Base-by-base conservation (phyloP, 2,329 filamentous ascomycete genomes). In the Didymella arachidicola region DNA sequence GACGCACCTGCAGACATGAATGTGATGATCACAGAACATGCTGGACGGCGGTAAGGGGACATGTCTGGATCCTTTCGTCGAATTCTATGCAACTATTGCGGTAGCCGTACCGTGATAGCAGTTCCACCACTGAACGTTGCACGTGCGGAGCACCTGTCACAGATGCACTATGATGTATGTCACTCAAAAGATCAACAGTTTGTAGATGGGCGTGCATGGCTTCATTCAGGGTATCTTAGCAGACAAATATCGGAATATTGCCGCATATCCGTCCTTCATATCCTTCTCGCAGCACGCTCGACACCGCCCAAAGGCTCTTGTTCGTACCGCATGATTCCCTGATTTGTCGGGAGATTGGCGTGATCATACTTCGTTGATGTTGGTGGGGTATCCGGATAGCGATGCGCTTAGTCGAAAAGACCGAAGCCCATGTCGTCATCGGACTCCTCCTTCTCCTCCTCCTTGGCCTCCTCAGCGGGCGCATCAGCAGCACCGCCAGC, bases 401-500 rank as follows among this genome's bases (percentile, higher is more conserved):
- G 70, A 75, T 57, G 59, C 69, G 68, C 69, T 78, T 83, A 84
- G 81, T 89, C 87, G 84, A 89, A 89, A 62, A 89, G 86, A 85
- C 87, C 87, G 79, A 85, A 86, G 81, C 91, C 84, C 91, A 94
- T 89, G 79, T 89, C 87, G 73, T 89, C 86, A 74, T 89, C 87
- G 66, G 84, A 87, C 79, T 87, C 92, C 87, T 89, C 87, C 82
- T 89, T 86, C 87, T 95, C 91, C 81, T 87, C 86, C 77, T 89
- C 87, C 80, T 88, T 87, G 77, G 85, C 86, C 70, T 86, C 82
- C 65, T 80, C 82, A 67, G 83, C 86, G 70, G 74, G 75, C 71
- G 79, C 79, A 59, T 75, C 78, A 57, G 75, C 72, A 36, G 73
- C 68, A 57, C 86, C 87, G 71, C 83, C 88, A 72, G 82, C 88